Percentiles rank a stretch among this genome's conserved stretches.
Evolutionary conservation across 2,329 filamentous ascomycete species (phyloP).

Genomic region (Calonectria naviculata): DNA sequence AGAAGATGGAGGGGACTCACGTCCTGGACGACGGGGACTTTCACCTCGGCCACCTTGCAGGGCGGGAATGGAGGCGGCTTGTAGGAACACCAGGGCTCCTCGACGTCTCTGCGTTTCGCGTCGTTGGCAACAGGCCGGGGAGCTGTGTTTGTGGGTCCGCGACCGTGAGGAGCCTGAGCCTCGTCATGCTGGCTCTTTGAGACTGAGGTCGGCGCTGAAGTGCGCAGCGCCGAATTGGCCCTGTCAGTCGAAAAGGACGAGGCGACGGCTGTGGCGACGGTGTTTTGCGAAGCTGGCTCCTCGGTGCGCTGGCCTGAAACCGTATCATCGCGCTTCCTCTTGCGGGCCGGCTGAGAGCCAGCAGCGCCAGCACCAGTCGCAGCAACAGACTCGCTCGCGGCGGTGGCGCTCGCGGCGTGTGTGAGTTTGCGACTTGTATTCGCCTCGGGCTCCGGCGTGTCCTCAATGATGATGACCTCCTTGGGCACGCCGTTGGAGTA

Average conservation of each 20-base stretch:
- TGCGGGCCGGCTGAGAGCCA: not conserved
- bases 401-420: conserved; percentile 34
- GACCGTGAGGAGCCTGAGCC: conserved; percentile 81
- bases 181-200: conserved; percentile 73
- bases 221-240: conserved; percentile 76
- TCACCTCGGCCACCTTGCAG: not conserved
- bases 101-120: conserved; percentile 80
- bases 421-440: conserved; percentile 49
- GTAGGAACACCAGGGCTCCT: conserved; percentile 82
- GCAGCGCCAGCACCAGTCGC: not conserved
- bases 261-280: conserved; percentile 78
- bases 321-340: not conserved
- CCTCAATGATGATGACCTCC: conserved; percentile 87
- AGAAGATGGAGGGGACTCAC: not conserved
- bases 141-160: conserved; percentile 84
- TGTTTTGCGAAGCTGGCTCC: conserved; percentile 34
- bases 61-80: conserved; percentile 78
- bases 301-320: not conserved
- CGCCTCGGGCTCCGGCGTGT: conserved; percentile 67
- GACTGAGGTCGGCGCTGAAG: conserved; percentile 76
- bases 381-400: not conserved
- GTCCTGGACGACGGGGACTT: not conserved
- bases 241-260: conserved; percentile 75
- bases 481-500: conserved; percentile 86
- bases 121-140: conserved; percentile 85